Evolutionary conservation across 2,329 filamentous ascomycete genomes (phyloP), one percentile per base, ranked within the genome.

Genomic region (Simplicillium sp.): DNA sequence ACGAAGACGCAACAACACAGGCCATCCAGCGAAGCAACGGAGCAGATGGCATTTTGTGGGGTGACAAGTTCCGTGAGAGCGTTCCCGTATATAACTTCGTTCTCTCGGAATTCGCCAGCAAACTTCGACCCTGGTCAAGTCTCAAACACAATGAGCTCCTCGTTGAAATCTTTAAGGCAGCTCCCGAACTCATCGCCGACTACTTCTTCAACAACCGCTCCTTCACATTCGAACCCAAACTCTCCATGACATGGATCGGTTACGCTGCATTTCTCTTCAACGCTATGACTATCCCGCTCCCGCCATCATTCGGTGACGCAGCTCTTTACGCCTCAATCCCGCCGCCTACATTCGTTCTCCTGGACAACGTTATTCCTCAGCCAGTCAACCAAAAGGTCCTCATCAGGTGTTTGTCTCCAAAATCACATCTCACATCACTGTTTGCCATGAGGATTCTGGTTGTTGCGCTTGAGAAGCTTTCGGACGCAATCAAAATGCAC

Each of bases 171-270:
- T 94, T 98, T 55, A 72, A 71, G 46, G 77, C 77, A 7, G 86
- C 84, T 0, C 90, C 94, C 1, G 92, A 97, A 60, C 71, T 97
- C 3, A 77, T 94, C 2, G 84, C 87, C 34, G 81, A 88, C 53
- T 98, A 94, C 58, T 97, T 95, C 55, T 70, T 80, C 34, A 81
- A 77, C 55, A 89, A 87, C 54, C 80, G 76, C 45, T 77, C 82
- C 40, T 92, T 97, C 53, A 78, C 82, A 0, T 87, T 94, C 47
- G 89, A 97, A 34, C 89, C 92, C 0, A 97, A 95, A 55, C 71
- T 94, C 5, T 92, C 88, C 3, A 82, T 88, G 35, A 92, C 88
- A 0, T 98, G 92, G 92, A 85, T 97, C 50, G 89, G 90, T 34
- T 95, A 94, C 56, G 87, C 88, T 0, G 80, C 88, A 0, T 87